Conservation (phyloP, 108 stramenopile genomes). For the Stephanodiscus minutulus region DNA sequence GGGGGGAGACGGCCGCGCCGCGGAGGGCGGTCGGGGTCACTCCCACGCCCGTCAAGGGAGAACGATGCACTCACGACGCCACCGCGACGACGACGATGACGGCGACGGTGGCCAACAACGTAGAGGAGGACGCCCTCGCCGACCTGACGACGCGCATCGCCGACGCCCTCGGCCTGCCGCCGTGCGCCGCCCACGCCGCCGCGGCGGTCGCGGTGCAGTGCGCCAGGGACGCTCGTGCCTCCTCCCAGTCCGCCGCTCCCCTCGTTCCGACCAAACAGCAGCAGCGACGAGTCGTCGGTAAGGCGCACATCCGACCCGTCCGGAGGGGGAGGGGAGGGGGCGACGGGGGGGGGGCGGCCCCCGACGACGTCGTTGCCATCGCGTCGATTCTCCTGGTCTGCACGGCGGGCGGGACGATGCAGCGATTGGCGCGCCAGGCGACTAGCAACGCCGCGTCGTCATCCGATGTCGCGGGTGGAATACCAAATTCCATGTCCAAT, state of each 20-base stretch:
- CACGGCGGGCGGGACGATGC: conserved; percentile 42
- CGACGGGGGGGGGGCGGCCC: neutral
- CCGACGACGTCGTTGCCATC: conserved; percentile 30
- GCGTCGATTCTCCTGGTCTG: conserved; percentile 35
- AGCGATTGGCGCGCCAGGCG: conserved; percentile 35
- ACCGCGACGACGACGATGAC: no score
- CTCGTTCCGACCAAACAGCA: neutral
- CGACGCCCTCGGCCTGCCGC: conserved; percentile 26
- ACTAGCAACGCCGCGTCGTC: conserved; percentile 6
- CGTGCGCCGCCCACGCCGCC: conserved; percentile 21
- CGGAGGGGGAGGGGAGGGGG: neutral
- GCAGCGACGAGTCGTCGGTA: neutral
- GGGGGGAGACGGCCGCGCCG: neutral
- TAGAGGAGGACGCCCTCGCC: conserved; percentile 28
- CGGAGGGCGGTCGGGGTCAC: neutral
- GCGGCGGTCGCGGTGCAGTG: conserved; percentile 28
- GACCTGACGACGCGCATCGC: conserved; percentile 44
- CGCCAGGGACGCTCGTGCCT: conserved; percentile 21
- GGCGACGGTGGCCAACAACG: neutral
- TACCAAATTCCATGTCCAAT: conserved; percentile 2
- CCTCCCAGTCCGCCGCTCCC: neutral
- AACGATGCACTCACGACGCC: no score
- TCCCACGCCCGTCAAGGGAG: no score
- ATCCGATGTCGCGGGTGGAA: neutral
- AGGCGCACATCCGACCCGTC: conserved; percentile 5